Evolutionary conservation across 257 asterid species (phyloP).

Genomic region (Cordia subcordata): DNA sequence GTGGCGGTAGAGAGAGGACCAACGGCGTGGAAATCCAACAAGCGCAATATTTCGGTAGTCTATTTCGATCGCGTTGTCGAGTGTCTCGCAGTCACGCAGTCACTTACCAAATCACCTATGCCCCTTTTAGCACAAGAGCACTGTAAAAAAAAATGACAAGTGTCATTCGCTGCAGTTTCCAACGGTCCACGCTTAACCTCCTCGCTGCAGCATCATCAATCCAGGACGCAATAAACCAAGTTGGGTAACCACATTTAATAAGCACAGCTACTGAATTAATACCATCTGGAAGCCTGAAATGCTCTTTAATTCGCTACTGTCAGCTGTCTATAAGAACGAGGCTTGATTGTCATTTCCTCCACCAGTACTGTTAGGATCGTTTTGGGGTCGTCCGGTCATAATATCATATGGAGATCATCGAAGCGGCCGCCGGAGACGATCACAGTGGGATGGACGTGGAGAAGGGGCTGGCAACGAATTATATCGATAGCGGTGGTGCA

Average conservation of each 20-base stretch:
- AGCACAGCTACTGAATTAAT: background rate
- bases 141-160: too few species aligned
- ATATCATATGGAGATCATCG: background rate
- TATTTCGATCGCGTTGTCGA: too few species aligned
- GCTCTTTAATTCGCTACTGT: background rate
- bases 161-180: too few species aligned
- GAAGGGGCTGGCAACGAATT: constrained; percentile 12
- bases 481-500: constrained; percentile 13
- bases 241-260: background rate
- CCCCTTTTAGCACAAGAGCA: too few species aligned
- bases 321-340: background rate
- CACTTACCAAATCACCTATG: too few species aligned
- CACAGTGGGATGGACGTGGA: constrained; percentile 9
- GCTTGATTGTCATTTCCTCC: background rate
- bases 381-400: too few species aligned
- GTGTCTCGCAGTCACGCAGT: too few species aligned
- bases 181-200: constrained; percentile 29
- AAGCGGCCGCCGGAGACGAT: background rate
- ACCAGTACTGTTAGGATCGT: background rate
- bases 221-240: constrained; percentile 25
- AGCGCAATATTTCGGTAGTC: too few species aligned
- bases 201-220: constrained; percentile 29
- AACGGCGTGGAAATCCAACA: too few species aligned
- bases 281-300: background rate
- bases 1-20: too few species aligned